phyloP scores from a whole-genome alignment of 495 filamentous ascomycete genomes.

The Penicillium canescens region DNA sequence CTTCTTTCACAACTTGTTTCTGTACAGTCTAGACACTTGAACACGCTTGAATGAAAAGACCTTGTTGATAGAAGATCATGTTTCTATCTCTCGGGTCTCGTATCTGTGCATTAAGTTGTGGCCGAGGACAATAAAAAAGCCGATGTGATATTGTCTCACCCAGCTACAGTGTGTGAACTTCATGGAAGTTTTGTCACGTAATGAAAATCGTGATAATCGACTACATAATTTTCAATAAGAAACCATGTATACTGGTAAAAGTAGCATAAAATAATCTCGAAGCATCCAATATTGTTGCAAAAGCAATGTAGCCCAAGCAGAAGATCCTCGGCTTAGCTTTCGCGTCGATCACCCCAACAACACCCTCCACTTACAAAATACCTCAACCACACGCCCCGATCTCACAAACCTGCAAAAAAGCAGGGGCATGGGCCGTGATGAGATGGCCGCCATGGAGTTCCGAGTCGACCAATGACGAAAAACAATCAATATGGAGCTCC shows the following conservation, averaged over 20 bases:
- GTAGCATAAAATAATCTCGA: no score
- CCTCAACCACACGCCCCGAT: background rate
- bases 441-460: slow-evolving; percentile 55
- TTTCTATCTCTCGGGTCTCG: slow-evolving; percentile 1
- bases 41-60: slow-evolving; percentile 2
- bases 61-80: slow-evolving; percentile 3
- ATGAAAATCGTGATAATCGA: no score
- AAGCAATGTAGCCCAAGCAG: background rate
- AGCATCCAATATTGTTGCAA: no score
- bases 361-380: slow-evolving; percentile 2
- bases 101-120: slow-evolving; percentile 3
- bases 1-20: slow-evolving; percentile 9
- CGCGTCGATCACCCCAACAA: slow-evolving; percentile 15
- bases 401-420: background rate
- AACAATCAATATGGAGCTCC: slow-evolving; percentile 18
- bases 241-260: no score
- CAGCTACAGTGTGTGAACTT: no score
- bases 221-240: no score
- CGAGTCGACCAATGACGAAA: slow-evolving; percentile 35
- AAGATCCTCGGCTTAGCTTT: slow-evolving; percentile 1
- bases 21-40: slow-evolving; percentile 18
- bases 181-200: no score
- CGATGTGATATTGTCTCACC: no score
- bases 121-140: background rate
- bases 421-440: slow-evolving; percentile 45